These are phyloP conservation scores for Debaryomyces fabryi DNA, from an alignment of 1,139 yeast genomes.

Conservation along the genomic window DNA sequence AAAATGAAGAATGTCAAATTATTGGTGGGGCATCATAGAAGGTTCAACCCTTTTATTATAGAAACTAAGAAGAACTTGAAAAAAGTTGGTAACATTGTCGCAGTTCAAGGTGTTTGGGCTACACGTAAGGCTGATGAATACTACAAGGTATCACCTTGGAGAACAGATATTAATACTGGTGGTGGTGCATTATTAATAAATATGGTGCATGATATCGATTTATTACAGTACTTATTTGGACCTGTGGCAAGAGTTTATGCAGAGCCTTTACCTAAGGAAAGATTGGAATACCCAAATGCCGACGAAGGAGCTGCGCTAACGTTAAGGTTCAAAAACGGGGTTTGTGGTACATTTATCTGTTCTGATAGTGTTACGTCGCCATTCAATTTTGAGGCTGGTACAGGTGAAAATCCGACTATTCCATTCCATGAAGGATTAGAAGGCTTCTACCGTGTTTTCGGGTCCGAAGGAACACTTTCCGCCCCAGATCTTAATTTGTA, in stretches of 20 bases:
- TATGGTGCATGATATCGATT: conserved; percentile 44
- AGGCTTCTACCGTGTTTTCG: conserved; percentile 43
- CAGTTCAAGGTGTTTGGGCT: conserved; percentile 46
- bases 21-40: conserved; percentile 47
- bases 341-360: conserved; percentile 42
- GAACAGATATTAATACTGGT: conserved; percentile 34
- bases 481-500: conserved; percentile 40
- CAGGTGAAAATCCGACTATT: conserved; percentile 46
- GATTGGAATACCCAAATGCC: conserved; percentile 31
- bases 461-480: conserved; percentile 40
- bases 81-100: conserved; percentile 36
- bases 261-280: conserved; percentile 36
- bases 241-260: conserved; percentile 43
- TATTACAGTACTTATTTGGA: conserved; percentile 41
- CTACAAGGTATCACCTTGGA: conserved; percentile 38
- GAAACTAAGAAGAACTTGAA: conserved; percentile 35
- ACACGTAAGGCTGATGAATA: conserved; percentile 37
- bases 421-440: conserved; percentile 31
- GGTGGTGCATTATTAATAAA: conserved; percentile 46
- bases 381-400: conserved; percentile 42
- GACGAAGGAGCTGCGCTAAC: conserved; percentile 47
- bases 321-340: conserved; percentile 34
- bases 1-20: conserved; percentile 29
- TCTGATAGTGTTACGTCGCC: conserved; percentile 44
- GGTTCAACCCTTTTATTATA: conserved; percentile 45